A percentile compares a stretch with the other conserved stretches of the same genome.
Evolutionary conservation across 2,329 filamentous ascomycete genomes (phyloP).

Genomic region (Leptographium galeiforme): DNA sequence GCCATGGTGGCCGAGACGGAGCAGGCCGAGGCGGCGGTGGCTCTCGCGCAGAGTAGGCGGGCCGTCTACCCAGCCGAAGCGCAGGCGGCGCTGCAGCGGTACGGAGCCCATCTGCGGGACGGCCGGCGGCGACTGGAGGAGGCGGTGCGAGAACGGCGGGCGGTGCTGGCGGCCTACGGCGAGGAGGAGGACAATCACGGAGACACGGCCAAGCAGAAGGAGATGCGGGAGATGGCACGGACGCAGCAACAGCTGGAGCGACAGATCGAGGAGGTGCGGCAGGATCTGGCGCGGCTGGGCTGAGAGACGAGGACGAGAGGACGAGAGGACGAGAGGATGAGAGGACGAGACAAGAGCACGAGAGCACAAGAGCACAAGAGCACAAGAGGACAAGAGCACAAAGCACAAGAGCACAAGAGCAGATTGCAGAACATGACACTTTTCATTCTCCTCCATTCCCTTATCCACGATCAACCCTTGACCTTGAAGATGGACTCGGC

Average conservation of each 20-base stretch:
- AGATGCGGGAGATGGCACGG: conserved; percentile 39
- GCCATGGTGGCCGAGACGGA: conserved; percentile 27
- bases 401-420: too few species aligned
- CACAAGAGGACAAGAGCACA: too few species aligned
- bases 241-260: conserved; percentile 35
- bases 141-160: conserved; percentile 24
- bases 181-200: conserved; percentile 19
- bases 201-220: conserved; percentile 24
- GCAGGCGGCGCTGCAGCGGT: conserved; percentile 28
- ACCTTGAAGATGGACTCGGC: conserved; percentile 78
- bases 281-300: conserved; percentile 26
- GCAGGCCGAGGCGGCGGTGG: conserved; percentile 23
- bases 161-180: conserved; percentile 36
- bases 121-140: conserved; percentile 32
- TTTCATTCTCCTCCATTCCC: background rate
- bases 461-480: conserved; percentile 41
- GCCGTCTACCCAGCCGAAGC: conserved; percentile 33
- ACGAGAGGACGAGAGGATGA: background rate
- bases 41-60: conserved; percentile 20
- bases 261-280: conserved; percentile 34
- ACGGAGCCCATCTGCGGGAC: conserved; percentile 34
- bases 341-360: too few species aligned
- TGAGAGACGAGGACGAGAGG: background rate
- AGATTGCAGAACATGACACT: background rate
- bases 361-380: too few species aligned